Evolutionary conservation across 1,284 basidiomycete species (phyloP).

Genomic region (Marasmius fiardii): DNA sequence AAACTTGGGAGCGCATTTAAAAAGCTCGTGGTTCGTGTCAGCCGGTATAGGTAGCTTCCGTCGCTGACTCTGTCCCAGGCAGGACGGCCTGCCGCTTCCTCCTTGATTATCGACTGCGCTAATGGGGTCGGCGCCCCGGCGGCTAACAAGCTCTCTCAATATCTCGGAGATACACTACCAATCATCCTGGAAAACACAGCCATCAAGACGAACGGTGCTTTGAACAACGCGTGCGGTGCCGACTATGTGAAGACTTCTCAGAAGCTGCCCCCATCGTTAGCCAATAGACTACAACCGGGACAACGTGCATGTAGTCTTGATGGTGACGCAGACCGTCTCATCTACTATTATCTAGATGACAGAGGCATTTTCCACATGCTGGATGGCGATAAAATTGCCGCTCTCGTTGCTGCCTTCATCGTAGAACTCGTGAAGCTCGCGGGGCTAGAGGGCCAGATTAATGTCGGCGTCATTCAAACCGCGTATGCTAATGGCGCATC

Average conservation of each 20-base stretch:
- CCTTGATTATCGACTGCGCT: conserved; percentile 90
- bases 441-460: conserved; percentile 69
- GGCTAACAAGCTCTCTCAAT: conserved; percentile 53
- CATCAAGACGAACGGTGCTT: conserved; percentile 63
- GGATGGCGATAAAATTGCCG: conserved; percentile 98
- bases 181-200: conserved; percentile 69
- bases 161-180: conserved; percentile 53
- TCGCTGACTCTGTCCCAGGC: conserved; percentile 34
- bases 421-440: conserved; percentile 86
- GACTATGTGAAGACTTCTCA: conserved; percentile 97
- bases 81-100: conserved; percentile 56
- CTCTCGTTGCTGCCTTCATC: conserved; percentile 91
- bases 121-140: conserved; percentile 93
- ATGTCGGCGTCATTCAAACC: conserved; percentile 95
- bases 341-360: conserved; percentile 90
- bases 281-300: conserved; percentile 56
- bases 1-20: conserved; percentile 89
- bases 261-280: conserved; percentile 74
- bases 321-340: conserved; percentile 96
- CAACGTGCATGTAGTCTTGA: conserved; percentile 92
- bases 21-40: conserved; percentile 73
- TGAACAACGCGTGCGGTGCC: conserved; percentile 91
- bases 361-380: conserved; percentile 83
- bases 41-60: conserved; percentile 4
- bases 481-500: conserved; percentile 99